Percentiles rank a stretch among this genome's conserved stretches.
These are phyloP conservation scores for Suillus occidentalis DNA, from an alignment of 768 basidiomycete species.

Conservation along the genomic window DNA sequence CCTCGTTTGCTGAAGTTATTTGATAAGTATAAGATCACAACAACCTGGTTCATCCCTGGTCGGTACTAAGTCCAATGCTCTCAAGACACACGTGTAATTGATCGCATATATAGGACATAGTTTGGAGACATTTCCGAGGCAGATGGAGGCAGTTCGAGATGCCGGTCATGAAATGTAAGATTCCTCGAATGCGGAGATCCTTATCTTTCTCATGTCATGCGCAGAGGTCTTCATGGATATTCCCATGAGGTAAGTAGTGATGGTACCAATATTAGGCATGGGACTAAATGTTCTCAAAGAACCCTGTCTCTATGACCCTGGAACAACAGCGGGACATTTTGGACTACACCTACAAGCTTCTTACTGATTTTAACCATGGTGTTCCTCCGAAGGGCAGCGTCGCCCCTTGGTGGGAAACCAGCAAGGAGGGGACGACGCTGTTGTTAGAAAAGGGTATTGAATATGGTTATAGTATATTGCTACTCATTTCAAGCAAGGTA, in stretches of 20 bases:
- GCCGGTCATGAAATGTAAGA: slow-evolving; percentile 69
- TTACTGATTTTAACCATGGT: slow-evolving; percentile 65
- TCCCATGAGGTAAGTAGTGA: slow-evolving; percentile 54
- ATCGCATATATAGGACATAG: slow-evolving; percentile 51
- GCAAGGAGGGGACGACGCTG: slow-evolving; percentile 61
- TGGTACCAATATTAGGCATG: background rate
- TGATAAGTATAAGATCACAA: slow-evolving; percentile 63
- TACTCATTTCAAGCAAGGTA: slow-evolving; percentile 10
- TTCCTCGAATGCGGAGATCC: background rate
- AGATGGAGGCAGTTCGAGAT: slow-evolving; percentile 70
- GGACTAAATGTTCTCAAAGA: slow-evolving; percentile 34
- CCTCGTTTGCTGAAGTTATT: slow-evolving; percentile 71
- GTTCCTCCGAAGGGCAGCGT: slow-evolving; percentile 61
- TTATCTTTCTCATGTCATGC: slow-evolving; percentile 1
- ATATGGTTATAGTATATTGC: slow-evolving; percentile 48
- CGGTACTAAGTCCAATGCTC: background rate
- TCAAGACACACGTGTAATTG: background rate
- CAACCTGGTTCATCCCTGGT: slow-evolving; percentile 81
- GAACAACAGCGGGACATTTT: slow-evolving; percentile 74
- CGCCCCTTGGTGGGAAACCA: slow-evolving; percentile 82
- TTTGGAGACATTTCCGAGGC: slow-evolving; percentile 69
- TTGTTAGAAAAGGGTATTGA: slow-evolving; percentile 72
- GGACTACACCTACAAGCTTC: slow-evolving; percentile 60
- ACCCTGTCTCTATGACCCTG: slow-evolving; percentile 56
- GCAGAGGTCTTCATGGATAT: slow-evolving; percentile 66